Conservation (phyloP, 2,329 filamentous ascomycete species). For the Phialocephala subalpina region DNA sequence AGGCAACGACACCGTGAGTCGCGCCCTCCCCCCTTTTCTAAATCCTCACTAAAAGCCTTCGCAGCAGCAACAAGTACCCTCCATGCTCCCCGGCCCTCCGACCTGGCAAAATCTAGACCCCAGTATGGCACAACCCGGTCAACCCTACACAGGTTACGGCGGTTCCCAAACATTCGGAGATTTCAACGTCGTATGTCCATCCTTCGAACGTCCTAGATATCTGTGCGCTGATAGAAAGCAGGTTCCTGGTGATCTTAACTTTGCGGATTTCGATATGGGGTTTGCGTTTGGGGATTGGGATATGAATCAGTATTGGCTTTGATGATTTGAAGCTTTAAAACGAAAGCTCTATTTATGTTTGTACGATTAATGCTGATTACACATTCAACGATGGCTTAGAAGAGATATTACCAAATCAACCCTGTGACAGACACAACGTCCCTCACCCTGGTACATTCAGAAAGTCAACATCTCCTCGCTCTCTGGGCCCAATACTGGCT, state of each 20-base stretch:
- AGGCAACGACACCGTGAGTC: neutral
- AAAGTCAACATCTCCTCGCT: neutral
- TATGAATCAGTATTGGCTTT: constrained; percentile 27
- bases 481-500: too few species aligned
- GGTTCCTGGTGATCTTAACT: constrained; percentile 19
- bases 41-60: neutral
- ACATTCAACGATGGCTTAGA: neutral
- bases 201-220: neutral
- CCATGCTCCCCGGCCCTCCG: neutral
- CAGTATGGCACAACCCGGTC: neutral
- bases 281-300: constrained; percentile 29
- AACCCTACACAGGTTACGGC: constrained; percentile 9
- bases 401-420: too few species aligned
- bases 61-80: neutral
- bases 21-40: neutral
- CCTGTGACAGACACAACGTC: too few species aligned
- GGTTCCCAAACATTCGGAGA: constrained; percentile 3
- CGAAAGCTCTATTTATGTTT: neutral
- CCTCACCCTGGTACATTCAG: too few species aligned
- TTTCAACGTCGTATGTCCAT: constrained; percentile 17
- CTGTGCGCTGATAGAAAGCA: neutral
- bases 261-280: constrained; percentile 27
- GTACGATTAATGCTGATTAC: neutral
- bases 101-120: neutral
- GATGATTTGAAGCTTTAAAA: neutral